A percentile compares a stretch with the other conserved stretches of the same genome.
These are phyloP conservation scores for Fusarium verticillioides DNA, from an alignment of 2,329 filamentous ascomycete species.

Conservation along the genomic window DNA sequence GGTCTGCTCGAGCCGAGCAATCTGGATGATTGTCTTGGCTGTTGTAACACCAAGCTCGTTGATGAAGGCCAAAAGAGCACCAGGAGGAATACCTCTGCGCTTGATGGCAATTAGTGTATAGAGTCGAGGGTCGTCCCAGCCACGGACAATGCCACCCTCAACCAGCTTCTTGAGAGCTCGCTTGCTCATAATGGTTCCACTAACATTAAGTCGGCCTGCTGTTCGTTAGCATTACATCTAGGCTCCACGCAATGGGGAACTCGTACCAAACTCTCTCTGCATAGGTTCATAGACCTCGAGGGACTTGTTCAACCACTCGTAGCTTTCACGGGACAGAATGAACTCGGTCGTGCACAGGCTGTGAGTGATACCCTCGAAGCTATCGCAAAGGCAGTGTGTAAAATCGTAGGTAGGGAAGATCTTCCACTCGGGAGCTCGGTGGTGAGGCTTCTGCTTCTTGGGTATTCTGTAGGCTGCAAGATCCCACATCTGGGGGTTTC, in stretches of 20 bases:
- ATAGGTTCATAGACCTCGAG: constrained; percentile 89
- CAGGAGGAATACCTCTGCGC: constrained; percentile 86
- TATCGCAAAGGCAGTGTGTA: constrained; percentile 90
- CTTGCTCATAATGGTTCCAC: constrained; percentile 88
- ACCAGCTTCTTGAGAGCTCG: constrained; percentile 85
- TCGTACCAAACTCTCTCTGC: constrained; percentile 81
- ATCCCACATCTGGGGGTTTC: constrained; percentile 98
- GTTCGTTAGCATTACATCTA: neutral
- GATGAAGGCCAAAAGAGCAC: constrained; percentile 88
- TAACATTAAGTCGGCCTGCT: constrained; percentile 68
- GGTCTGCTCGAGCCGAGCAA: constrained; percentile 83
- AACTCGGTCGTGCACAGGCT: constrained; percentile 95
- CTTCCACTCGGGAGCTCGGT: constrained; percentile 87
- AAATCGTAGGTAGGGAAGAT: constrained; percentile 98
- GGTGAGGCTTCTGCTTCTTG: constrained; percentile 75
- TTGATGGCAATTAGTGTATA: constrained; percentile 88
- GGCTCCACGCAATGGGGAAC: too few relatives aligned
- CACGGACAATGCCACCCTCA: constrained; percentile 79
- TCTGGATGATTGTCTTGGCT: constrained; percentile 80
- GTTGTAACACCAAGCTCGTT: constrained; percentile 93
- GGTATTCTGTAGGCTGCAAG: constrained; percentile 89
- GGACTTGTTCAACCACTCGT: constrained; percentile 88
- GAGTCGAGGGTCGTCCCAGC: constrained; percentile 91
- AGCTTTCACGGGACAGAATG: constrained; percentile 83
- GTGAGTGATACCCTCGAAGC: constrained; percentile 91